Conservation (phyloP, 495 filamentous ascomycete genomes). For the Penicillium silybi region DNA sequence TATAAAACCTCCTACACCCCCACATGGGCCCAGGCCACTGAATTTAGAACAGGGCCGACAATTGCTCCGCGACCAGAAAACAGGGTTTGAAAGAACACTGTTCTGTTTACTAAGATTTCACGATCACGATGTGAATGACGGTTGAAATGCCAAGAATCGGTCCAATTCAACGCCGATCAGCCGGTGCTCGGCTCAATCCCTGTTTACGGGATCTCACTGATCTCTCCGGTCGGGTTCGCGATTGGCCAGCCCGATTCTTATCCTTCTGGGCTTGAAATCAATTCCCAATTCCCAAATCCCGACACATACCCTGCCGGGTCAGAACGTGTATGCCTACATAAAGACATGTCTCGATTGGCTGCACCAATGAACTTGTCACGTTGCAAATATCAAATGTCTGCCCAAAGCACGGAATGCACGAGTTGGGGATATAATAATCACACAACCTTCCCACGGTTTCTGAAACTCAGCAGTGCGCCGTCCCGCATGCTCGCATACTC, state of each 20-base stretch:
- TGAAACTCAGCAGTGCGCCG: background rate
- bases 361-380: background rate
- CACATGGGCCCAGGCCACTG: background rate
- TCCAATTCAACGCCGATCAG: conserved; percentile 11
- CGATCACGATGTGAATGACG: no score
- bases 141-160: conserved; percentile 12
- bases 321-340: background rate
- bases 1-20: background rate
- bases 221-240: background rate
- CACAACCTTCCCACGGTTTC: background rate
- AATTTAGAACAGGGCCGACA: conserved; percentile 6
- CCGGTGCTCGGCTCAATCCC: conserved; percentile 9
- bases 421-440: conserved; percentile 8
- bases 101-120: background rate
- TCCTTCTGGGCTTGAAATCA: background rate
- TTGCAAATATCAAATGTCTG: background rate
- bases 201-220: background rate
- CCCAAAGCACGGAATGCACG: background rate
- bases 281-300: no score
- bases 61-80: background rate
- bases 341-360: background rate
- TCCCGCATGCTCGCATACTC: background rate
- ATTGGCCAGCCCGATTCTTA: conserved; percentile 5
- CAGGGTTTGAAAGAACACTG: background rate
- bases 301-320: no score